A percentile compares a stretch with the other conserved stretches of the same genome.
Conservation (phyloP, 352 stramenopile genomes). For the Globisporangium carolinianum region DNA sequence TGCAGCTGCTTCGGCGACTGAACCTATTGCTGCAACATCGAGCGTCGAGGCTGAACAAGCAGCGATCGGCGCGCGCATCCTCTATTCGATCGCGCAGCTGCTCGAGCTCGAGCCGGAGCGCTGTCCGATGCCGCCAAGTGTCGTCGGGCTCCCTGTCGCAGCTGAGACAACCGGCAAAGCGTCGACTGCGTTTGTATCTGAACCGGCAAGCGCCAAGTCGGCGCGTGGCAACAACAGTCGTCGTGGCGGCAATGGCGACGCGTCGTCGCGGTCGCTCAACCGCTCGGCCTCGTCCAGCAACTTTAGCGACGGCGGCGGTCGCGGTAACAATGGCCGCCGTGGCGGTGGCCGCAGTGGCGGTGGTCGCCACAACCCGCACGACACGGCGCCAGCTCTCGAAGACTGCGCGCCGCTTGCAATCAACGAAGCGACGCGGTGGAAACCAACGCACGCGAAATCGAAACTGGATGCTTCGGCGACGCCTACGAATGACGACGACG, state of each 20-base stretch:
- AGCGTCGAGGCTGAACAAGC: conserved; percentile 28
- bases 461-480: conserved; percentile 22
- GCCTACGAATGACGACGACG: conserved; percentile 23
- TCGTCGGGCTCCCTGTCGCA: conserved; percentile 42
- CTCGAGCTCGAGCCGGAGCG: conserved; percentile 60
- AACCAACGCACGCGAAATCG: conserved; percentile 61
- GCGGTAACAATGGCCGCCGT: conserved; percentile 10
- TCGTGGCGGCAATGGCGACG: conserved; percentile 16
- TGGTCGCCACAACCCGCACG: conserved; percentile 31
- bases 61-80: conserved; percentile 46
- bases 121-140: conserved; percentile 39
- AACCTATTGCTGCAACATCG: conserved; percentile 7
- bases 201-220: not conserved
- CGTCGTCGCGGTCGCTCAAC: conserved; percentile 34
- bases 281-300: conserved; percentile 29
- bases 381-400: conserved; percentile 48
- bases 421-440: conserved; percentile 83
- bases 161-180: conserved; percentile 47
- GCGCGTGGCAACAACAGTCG: conserved; percentile 2
- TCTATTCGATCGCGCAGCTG: conserved; percentile 74
- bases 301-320: conserved; percentile 31
- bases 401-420: conserved; percentile 64
- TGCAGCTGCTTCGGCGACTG: too few species aligned
- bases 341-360: conserved; percentile 34
- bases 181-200: conserved; percentile 13